phyloP scores from a whole-genome alignment of 768 basidiomycete species.

The Mycena albidolilacea region DNA sequence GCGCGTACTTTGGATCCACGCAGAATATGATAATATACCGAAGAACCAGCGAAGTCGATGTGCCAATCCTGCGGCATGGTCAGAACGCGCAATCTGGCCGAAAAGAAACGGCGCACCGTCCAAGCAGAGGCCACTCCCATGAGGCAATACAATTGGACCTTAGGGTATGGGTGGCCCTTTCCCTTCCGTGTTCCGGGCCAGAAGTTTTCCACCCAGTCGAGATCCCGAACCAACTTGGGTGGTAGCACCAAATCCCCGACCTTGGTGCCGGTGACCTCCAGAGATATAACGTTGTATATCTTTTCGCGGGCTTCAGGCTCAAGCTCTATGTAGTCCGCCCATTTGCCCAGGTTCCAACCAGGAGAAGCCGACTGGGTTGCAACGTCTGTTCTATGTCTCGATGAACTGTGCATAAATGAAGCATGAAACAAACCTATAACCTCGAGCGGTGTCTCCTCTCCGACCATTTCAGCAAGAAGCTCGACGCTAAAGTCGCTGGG shows the following conservation, averaged over 20 bases:
- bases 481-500: conserved; percentile 76
- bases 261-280: conserved; percentile 91
- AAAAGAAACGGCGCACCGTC: conserved; percentile 75
- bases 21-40: conserved; percentile 97
- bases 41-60: conserved; percentile 97
- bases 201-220: conserved; percentile 98
- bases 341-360: conserved; percentile 92
- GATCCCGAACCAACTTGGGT: conserved; percentile 86
- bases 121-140: conserved; percentile 96
- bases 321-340: conserved; percentile 89
- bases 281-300: conserved; percentile 94
- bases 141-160: conserved; percentile 96
- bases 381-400: conserved; percentile 70
- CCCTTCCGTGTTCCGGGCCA: conserved; percentile 89
- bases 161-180: conserved; percentile 84
- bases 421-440: conserved; percentile 81
- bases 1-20: conserved; percentile 81
- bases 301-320: conserved; percentile 83
- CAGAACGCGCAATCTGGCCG: conserved; percentile 8
- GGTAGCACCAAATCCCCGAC: conserved; percentile 86
- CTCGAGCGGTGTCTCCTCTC: conserved; percentile 84
- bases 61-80: conserved; percentile 89
- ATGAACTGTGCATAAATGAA: conserved; percentile 6
- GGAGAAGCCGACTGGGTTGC: conserved; percentile 88
- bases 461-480: conserved; percentile 86